Percentiles rank a stretch among this genome's conserved stretches.
Evolutionary conservation across 345 rosid genomes (phyloP).

Genomic region (Linum lewisii): DNA sequence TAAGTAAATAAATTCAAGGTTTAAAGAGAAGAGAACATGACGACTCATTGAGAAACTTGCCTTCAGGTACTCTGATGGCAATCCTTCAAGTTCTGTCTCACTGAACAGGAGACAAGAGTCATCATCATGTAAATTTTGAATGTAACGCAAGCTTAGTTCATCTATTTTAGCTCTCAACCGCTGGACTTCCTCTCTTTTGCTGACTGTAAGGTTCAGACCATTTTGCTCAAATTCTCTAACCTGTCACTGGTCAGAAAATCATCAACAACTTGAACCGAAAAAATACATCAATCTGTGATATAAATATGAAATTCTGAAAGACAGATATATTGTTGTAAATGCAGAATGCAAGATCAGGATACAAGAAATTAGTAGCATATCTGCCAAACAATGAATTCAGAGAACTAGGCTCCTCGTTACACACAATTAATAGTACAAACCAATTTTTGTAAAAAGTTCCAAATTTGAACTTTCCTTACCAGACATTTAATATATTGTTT

Average conservation of each 20-base stretch:
- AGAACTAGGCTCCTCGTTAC: not conserved
- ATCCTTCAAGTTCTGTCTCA: constrained; percentile 65
- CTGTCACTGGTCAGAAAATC: constrained; percentile 73
- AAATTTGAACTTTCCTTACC: constrained; percentile 47
- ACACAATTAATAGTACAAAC: not conserved
- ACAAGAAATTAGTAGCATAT: too few species aligned
- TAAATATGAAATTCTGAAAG: not conserved
- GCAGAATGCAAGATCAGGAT: not conserved
- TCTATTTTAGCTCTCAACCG: constrained; percentile 63
- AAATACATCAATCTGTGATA: constrained; percentile 10
- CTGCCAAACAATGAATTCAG: not conserved
- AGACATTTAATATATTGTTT: constrained; percentile 49
- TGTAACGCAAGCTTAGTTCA: constrained; percentile 56
- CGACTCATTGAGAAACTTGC: constrained; percentile 21
- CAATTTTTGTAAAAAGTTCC: not conserved
- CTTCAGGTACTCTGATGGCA: constrained; percentile 70
- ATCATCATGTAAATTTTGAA: constrained; percentile 69
- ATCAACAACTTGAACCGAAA: constrained; percentile 28
- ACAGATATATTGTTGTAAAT: too few species aligned
- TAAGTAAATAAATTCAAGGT: not conserved
- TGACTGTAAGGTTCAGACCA: constrained; percentile 75
- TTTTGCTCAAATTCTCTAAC: constrained; percentile 79
- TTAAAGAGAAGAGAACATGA: constrained; percentile 2
- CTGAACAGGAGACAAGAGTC: constrained; percentile 48
- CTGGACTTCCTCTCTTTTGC: constrained; percentile 71